These are phyloP conservation scores for Colletotrichum liaoningense DNA, from an alignment of 2,329 filamentous ascomycete genomes.

Conservation along the genomic window DNA sequence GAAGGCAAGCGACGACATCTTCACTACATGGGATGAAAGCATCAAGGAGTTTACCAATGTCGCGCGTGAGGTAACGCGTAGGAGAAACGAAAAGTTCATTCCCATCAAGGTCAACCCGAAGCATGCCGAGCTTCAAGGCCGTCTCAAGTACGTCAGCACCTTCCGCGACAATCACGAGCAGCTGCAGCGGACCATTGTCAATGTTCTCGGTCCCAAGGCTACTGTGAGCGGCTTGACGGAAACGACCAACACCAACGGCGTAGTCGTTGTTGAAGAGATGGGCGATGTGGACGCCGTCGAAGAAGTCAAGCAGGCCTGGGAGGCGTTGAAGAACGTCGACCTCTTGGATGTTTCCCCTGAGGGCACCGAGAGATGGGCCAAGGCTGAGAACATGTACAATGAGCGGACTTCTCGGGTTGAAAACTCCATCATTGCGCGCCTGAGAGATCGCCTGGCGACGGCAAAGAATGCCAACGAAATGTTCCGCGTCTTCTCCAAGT, in stretches of 20 bases:
- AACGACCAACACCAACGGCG: constrained; percentile 65
- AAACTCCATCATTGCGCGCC: constrained; percentile 96
- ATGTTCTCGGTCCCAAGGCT: constrained; percentile 86
- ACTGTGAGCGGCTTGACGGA: constrained; percentile 66
- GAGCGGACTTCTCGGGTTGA: constrained; percentile 97
- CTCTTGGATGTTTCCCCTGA: constrained; percentile 91
- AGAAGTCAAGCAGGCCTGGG: constrained; percentile 95
- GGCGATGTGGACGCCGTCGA: constrained; percentile 97
- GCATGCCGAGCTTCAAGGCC: constrained; percentile 88
- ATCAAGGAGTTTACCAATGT: constrained; percentile 98
- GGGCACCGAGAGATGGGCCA: constrained; percentile 91
- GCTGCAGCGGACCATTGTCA: constrained; percentile 94
- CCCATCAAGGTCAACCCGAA: constrained; percentile 94
- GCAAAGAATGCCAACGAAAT: constrained; percentile 99
- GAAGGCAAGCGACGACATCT: constrained; percentile 85
- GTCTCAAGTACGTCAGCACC: constrained; percentile 91
- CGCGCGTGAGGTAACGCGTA: constrained; percentile 91
- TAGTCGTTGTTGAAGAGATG: constrained; percentile 89
- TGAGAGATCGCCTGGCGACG: constrained; percentile 92
- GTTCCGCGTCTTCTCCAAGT: constrained; percentile 99
- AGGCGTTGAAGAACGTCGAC: constrained; percentile 93
- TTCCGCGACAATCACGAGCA: constrained; percentile 99
- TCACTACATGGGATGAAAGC: constrained; percentile 93
- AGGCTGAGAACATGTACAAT: constrained; percentile 96
- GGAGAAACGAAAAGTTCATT: constrained; percentile 97